These are phyloP conservation scores for Fusarium acutatum DNA, from an alignment of 2,329 filamentous ascomycete species.

Conservation along the genomic window DNA sequence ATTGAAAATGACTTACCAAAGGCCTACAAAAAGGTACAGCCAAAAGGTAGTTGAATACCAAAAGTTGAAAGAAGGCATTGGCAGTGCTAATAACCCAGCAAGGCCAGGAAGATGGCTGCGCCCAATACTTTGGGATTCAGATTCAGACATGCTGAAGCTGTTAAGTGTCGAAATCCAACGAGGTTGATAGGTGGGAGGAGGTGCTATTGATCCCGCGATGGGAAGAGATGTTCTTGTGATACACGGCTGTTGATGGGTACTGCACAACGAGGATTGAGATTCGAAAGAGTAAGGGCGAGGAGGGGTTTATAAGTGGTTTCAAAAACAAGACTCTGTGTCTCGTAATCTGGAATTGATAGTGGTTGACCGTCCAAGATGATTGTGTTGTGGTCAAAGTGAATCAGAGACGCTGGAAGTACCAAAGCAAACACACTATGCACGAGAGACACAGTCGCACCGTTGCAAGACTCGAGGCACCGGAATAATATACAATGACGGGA, in stretches of 20 bases:
- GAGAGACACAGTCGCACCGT: conserved; percentile 37
- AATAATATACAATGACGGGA: conserved; percentile 41
- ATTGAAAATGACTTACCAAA: conserved; percentile 55
- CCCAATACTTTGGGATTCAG: conserved; percentile 23
- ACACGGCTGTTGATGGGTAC: conserved; percentile 15
- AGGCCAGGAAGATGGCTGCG: conserved; percentile 24
- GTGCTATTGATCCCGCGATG: conserved; percentile 32
- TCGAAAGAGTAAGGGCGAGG: conserved; percentile 21
- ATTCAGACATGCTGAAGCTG: conserved; percentile 34
- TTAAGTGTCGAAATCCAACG: conserved; percentile 24
- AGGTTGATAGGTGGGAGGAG: conserved; percentile 17
- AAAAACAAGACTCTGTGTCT: conserved; percentile 19
- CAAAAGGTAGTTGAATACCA: conserved; percentile 57
- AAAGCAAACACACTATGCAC: conserved; percentile 40
- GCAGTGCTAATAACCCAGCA: conserved; percentile 23
- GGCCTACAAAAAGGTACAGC: conserved; percentile 52
- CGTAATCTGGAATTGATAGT: conserved; percentile 33
- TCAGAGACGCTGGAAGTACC: conserved; percentile 40
- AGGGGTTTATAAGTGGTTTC: conserved; percentile 18
- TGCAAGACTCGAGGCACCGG: conserved; percentile 31
- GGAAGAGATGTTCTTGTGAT: conserved; percentile 13
- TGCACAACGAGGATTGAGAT: conserved; percentile 8
- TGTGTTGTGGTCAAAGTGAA: conserved; percentile 32
- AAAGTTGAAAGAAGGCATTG: conserved; percentile 45
- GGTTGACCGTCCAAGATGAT: conserved; percentile 34